phyloP scores from a whole-genome alignment of 2,329 filamentous ascomycete species.

The Ascochyta pisi region DNA sequence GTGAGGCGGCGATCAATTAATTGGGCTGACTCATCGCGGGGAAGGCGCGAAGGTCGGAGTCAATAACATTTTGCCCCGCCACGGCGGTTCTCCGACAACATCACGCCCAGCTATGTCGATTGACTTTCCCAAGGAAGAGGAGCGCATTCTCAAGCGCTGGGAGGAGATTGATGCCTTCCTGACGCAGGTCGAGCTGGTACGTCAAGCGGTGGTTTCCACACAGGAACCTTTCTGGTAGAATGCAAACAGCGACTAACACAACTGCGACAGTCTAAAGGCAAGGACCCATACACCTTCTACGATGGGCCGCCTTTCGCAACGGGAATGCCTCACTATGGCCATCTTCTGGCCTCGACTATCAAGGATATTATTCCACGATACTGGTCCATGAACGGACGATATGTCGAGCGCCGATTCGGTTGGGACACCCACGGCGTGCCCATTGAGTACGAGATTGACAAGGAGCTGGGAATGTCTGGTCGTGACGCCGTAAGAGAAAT shows the following conservation, averaged over 20 bases:
- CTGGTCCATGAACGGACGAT: constrained; percentile 95
- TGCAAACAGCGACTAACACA: constrained; percentile 6
- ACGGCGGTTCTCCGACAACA: constrained; percentile 25
- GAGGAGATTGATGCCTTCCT: constrained; percentile 91
- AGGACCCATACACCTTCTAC: constrained; percentile 92
- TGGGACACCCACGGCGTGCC: constrained; percentile 96
- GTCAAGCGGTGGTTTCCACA: neutral
- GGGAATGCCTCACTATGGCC: constrained; percentile 72
- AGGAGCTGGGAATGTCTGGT: constrained; percentile 88
- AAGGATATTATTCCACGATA: constrained; percentile 97
- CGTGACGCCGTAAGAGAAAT: constrained; percentile 86
- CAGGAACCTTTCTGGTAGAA: neutral
- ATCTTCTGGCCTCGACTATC: constrained; percentile 89
- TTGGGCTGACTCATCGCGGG: constrained; percentile 16
- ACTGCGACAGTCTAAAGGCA: constrained; percentile 68
- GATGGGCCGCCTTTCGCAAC: constrained; percentile 67
- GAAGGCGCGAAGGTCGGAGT: constrained; percentile 19
- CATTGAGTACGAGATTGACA: constrained; percentile 97
- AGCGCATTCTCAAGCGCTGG: constrained; percentile 84
- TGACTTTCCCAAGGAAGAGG: constrained; percentile 91
- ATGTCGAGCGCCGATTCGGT: constrained; percentile 90
- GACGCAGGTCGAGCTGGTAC: constrained; percentile 77
- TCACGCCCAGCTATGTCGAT: constrained; percentile 71
- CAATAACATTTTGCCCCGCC: constrained; percentile 31
- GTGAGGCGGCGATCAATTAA: constrained; percentile 8